Evolutionary conservation across 129 eudicot species (phyloP).

Genomic region (Centrapalus pauciflorus): DNA sequence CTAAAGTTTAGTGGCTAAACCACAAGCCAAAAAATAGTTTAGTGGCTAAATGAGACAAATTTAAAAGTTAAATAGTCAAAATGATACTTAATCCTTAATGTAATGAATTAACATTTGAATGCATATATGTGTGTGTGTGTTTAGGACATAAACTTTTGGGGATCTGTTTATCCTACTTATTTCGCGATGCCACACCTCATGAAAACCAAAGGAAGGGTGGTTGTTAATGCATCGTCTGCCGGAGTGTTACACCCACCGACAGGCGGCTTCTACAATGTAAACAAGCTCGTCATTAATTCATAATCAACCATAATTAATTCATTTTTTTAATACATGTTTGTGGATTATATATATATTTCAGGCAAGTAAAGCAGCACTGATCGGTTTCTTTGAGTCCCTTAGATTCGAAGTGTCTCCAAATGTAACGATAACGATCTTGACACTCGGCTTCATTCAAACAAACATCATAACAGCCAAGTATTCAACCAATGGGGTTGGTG

Average conservation of each 20-base stretch:
- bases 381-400: constrained; percentile 36
- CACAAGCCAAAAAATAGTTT: no score
- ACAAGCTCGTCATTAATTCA: background rate
- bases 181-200: constrained; percentile 37
- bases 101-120: background rate
- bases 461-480: constrained; percentile 23
- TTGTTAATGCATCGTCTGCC: constrained; percentile 22
- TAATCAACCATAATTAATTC: background rate
- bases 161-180: constrained; percentile 41
- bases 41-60: no score
- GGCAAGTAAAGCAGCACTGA: constrained; percentile 46
- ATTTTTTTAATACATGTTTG: background rate
- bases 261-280: constrained; percentile 28
- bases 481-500: constrained; percentile 9
- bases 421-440: constrained; percentile 22
- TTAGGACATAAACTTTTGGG: constrained; percentile 46
- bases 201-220: constrained; percentile 34
- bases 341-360: constrained; percentile 2
- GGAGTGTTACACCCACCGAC: constrained; percentile 18
- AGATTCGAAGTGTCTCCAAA: constrained; percentile 30
- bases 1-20: no score
- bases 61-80: no score
- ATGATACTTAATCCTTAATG: background rate
- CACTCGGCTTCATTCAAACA: constrained; percentile 25
- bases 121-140: background rate